Conservation (phyloP, 768 basidiomycete species). For the Multifurca ochricompacta region DNA sequence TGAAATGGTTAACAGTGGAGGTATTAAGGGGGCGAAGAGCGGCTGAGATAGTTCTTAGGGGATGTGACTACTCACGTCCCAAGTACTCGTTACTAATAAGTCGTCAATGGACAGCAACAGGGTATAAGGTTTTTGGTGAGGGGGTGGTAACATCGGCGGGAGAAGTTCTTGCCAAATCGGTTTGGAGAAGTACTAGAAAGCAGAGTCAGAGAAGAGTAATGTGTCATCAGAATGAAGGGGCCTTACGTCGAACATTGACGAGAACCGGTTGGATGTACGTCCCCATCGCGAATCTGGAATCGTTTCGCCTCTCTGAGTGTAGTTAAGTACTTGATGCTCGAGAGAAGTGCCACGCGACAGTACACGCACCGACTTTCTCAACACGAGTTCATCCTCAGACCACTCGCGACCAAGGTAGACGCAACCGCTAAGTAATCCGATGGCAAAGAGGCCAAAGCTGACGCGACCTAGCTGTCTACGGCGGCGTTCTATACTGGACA, state of each 20-base stretch:
- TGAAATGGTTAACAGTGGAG: background rate
- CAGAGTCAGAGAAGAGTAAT: background rate
- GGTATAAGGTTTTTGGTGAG: slow-evolving; percentile 86
- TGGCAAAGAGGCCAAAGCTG: slow-evolving; percentile 43
- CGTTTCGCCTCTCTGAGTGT: slow-evolving; percentile 44
- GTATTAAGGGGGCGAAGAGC: background rate
- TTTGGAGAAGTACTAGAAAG: slow-evolving; percentile 76
- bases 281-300: slow-evolving; percentile 57
- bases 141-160: slow-evolving; percentile 74
- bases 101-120: slow-evolving; percentile 88
- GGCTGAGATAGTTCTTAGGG: too few species aligned
- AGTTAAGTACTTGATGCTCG: background rate
- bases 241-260: slow-evolving; percentile 62
- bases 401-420: slow-evolving; percentile 74
- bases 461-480: slow-evolving; percentile 50
- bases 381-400: slow-evolving; percentile 62
- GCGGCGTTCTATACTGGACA: slow-evolving; percentile 71
- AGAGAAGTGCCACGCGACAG: background rate
- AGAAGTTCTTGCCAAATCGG: slow-evolving; percentile 90
- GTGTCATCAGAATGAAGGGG: slow-evolving; percentile 1
- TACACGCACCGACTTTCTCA: slow-evolving; percentile 50
- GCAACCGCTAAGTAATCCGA: slow-evolving; percentile 49
- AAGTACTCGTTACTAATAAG: slow-evolving; percentile 81
- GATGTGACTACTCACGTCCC: slow-evolving; percentile 75
- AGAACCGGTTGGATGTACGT: slow-evolving; percentile 54